A percentile compares a stretch with the other conserved stretches of the same genome.
Conservation (phyloP, 352 stramenopile species). For the Globisporangium iwayamae region DNA sequence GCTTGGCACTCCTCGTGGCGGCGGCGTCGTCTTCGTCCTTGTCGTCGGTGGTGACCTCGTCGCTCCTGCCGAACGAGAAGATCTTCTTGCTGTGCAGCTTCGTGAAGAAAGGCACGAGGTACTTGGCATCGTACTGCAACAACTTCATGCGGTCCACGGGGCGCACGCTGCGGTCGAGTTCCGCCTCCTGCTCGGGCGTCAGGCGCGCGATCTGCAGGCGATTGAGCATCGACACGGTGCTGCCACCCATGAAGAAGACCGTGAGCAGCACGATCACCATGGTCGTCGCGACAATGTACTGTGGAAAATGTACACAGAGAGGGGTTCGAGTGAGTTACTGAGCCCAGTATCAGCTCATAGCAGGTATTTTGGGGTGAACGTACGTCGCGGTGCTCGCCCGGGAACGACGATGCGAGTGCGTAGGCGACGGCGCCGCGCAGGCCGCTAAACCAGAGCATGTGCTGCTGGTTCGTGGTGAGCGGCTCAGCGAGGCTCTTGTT, state of each 20-base stretch:
- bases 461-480: constrained; percentile 84
- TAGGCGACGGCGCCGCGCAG: constrained; percentile 92
- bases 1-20: background rate
- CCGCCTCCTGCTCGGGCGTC: constrained; percentile 62
- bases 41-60: constrained; percentile 29
- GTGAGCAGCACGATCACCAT: constrained; percentile 91
- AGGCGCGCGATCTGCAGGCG: constrained; percentile 82
- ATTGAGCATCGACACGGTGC: constrained; percentile 86
- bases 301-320: constrained; percentile 4
- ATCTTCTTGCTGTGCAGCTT: constrained; percentile 56
- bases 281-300: constrained; percentile 84
- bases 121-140: constrained; percentile 83
- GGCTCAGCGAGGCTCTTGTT: constrained; percentile 53
- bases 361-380: background rate
- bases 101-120: constrained; percentile 76
- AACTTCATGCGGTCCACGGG: constrained; percentile 74
- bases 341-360: background rate
- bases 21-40: constrained; percentile 47
- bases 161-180: constrained; percentile 70
- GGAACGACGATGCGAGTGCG: constrained; percentile 87
- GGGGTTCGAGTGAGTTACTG: background rate
- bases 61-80: constrained; percentile 29
- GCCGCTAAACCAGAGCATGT: constrained; percentile 94
- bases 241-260: constrained; percentile 88
- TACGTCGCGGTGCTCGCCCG: constrained; percentile 67